Evolutionary conservation across 2,329 filamentous ascomycete species (phyloP), one percentile per base, ranked within the genome.

Genomic region (Ophiostoma novo-ulmi): DNA sequence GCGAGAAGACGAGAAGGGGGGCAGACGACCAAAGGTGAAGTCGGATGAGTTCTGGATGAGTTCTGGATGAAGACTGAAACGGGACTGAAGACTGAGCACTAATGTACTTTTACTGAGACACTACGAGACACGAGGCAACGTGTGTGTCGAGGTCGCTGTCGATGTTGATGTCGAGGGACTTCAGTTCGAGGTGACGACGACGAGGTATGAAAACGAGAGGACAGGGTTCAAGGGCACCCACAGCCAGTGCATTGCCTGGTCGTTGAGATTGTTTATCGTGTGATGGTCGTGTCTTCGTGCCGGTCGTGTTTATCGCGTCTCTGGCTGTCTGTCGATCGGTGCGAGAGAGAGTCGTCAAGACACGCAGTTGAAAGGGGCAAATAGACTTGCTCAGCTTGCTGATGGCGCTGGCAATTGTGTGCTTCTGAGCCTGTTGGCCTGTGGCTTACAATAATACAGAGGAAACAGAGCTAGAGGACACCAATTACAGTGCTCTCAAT

Each of bases 241-340:
- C 41, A 65, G 68, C 66, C 63, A 65, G 58, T 14, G 41, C 72
- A 73, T 74, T 71, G 48, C 69, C 44, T 48, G 31, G 48, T 67
- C 58, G 52, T 63, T 14, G 58, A 31, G 22, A 7, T 48, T 48
- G 44, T 48, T 48, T 48, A 48, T 48, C 38, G 44, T 48, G 44
- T 10, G 38, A 8, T 48, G n/a, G 44, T 48, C 44, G 44, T 48
- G 44, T 48, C 44, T 48, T 55, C 20, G 48, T 22, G 48, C n/a
- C 41, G 26, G 68, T 69, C 38, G 68, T 31, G 31, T 31, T 31
- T 31, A 31, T 31, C 31, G 31, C 3, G 31, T 31, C 31, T 31
- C 4, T 58, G 44, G 14, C 13, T 48, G 44, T 31, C 17, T 63
- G 58, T 31, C 58, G 58, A 63, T 63, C 52, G 44, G 44, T 48